phyloP scores from a whole-genome alignment of 2,329 filamentous ascomycete genomes.

The Hymenoscyphus fraxineus region DNA sequence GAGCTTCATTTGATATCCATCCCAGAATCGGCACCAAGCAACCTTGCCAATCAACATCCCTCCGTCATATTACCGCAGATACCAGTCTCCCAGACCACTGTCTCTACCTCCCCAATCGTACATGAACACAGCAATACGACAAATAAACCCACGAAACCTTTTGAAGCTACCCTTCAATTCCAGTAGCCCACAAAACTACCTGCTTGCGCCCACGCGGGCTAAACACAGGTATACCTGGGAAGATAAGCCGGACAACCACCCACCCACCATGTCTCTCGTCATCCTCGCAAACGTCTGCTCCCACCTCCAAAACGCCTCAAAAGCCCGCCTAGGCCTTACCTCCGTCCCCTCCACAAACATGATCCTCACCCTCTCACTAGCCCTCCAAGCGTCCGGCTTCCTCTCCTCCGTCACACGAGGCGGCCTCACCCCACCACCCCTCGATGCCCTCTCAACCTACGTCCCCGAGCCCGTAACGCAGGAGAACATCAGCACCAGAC shows the following conservation, averaged over 20 bases:
- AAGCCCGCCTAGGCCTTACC: conserved; percentile 64
- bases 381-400: conserved; percentile 66
- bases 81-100: neutral
- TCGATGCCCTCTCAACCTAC: conserved; percentile 44
- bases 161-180: neutral
- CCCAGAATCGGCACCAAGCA: neutral
- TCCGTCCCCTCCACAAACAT: conserved; percentile 65
- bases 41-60: neutral
- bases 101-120: neutral
- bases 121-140: neutral
- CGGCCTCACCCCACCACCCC: conserved; percentile 53
- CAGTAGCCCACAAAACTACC: conserved; percentile 4
- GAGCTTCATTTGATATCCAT: neutral
- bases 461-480: conserved; percentile 50
- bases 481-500: conserved; percentile 56
- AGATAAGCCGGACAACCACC: neutral
- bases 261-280: conserved; percentile 60
- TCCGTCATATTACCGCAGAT: neutral
- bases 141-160: neutral
- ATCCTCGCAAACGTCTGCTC: conserved; percentile 68
- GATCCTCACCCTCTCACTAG: conserved; percentile 59
- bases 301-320: conserved; percentile 69
- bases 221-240: conserved; percentile 7
- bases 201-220: conserved; percentile 28
- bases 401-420: conserved; percentile 64